These are phyloP conservation scores for Calycina herbarum DNA, from an alignment of 2,329 filamentous ascomycete genomes.

Conservation along the genomic window DNA sequence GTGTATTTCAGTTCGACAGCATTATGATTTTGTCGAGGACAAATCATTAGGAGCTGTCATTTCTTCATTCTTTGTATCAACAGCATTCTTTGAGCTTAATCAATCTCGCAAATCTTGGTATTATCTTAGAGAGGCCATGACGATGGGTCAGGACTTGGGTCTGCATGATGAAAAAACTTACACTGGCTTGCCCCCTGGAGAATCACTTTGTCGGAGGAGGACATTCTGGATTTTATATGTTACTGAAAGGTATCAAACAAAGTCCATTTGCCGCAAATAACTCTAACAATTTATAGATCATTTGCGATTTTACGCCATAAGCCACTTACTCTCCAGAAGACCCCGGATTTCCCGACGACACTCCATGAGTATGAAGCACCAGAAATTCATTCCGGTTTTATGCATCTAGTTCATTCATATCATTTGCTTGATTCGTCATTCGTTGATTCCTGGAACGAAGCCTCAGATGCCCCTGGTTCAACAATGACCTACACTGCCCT, in stretches of 20 bases:
- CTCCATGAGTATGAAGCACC: constrained; percentile 53
- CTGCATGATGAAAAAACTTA: constrained; percentile 61
- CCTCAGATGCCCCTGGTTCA: constrained; percentile 44
- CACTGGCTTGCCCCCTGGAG: constrained; percentile 47
- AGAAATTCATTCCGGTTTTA: constrained; percentile 57
- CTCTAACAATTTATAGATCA: constrained; percentile 44
- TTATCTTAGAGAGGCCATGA: constrained; percentile 61
- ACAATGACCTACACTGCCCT: constrained; percentile 46
- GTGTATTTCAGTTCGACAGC: constrained; percentile 54
- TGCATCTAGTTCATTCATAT: constrained; percentile 61
- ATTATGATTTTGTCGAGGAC: constrained; percentile 58
- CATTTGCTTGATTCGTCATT: constrained; percentile 64
- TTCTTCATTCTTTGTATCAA: constrained; percentile 62
- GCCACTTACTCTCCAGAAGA: constrained; percentile 61
- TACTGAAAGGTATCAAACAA: constrained; percentile 51
- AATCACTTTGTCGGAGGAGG: constrained; percentile 53
- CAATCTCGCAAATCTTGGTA: constrained; percentile 60
- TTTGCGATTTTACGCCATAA: constrained; percentile 65
- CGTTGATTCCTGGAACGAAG: constrained; percentile 64
- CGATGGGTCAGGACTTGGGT: constrained; percentile 57
- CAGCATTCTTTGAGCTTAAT: constrained; percentile 61
- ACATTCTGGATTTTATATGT: constrained; percentile 65
- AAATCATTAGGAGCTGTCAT: constrained; percentile 56
- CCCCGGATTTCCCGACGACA: constrained; percentile 54
- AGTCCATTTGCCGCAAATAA: background rate